Evolutionary conservation across 768 basidiomycete genomes (phyloP).

Genomic region (Lentinula boryana): DNA sequence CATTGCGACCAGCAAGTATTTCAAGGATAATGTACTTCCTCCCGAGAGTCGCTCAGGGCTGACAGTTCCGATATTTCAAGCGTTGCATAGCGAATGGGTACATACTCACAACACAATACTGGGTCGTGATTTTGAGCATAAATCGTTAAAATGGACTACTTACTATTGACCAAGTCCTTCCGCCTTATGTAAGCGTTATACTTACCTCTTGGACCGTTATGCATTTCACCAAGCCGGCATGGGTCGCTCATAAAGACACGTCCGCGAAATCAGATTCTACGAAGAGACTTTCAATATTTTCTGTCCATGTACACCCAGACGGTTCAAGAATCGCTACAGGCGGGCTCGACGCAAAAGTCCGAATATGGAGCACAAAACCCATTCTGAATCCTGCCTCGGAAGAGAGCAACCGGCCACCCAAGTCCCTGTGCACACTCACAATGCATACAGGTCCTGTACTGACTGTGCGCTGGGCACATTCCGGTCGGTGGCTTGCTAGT

Average conservation of each 20-base stretch:
- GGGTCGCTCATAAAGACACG: slow-evolving; percentile 78
- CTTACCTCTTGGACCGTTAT: slow-evolving; percentile 29
- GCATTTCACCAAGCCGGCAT: slow-evolving; percentile 86
- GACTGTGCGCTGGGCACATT: slow-evolving; percentile 89
- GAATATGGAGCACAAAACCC: slow-evolving; percentile 96
- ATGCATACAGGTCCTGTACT: slow-evolving; percentile 95
- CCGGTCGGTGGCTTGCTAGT: slow-evolving; percentile 89
- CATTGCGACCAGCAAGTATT: no score
- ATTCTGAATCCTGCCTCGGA: slow-evolving; percentile 76
- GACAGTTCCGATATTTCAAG: no score
- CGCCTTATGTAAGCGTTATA: no score
- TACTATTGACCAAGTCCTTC: no score
- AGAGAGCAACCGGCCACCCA: slow-evolving; percentile 66
- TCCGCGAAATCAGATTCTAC: slow-evolving; percentile 53
- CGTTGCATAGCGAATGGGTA: no score
- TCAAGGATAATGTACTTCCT: no score
- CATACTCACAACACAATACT: no score
- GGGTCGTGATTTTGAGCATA: no score
- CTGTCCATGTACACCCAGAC: slow-evolving; percentile 92
- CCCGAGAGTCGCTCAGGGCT: no score
- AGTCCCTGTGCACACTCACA: slow-evolving; percentile 82
- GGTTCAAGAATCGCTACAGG: slow-evolving; percentile 96
- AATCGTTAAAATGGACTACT: no score
- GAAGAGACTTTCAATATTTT: slow-evolving; percentile 83
- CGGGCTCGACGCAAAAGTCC: slow-evolving; percentile 91